Conservation (phyloP, 148 eudicot species). For the Polygonum maritimum region DNA sequence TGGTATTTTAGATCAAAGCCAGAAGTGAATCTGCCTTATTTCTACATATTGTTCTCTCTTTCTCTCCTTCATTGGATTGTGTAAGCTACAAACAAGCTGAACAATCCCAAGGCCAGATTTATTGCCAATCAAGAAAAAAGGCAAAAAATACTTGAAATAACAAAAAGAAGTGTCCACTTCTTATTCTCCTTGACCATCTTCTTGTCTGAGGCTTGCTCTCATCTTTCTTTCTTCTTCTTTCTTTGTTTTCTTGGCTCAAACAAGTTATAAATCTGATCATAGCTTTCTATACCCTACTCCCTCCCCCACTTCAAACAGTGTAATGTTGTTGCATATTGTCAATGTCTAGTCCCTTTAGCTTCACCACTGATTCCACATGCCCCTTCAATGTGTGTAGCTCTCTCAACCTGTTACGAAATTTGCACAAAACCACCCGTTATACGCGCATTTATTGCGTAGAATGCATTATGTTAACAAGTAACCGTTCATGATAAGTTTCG, state of each 20-base stretch:
- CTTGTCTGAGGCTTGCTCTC: not conserved
- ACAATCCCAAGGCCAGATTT: slow-evolving; percentile 1
- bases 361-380: slow-evolving; percentile 25
- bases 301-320: slow-evolving; percentile 12
- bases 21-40: not conserved
- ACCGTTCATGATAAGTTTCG: not conserved
- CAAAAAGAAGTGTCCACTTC: not conserved
- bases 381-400: slow-evolving; percentile 27
- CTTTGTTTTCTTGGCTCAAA: not conserved
- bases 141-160: not conserved
- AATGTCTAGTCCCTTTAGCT: slow-evolving; percentile 25
- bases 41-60: not conserved
- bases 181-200: slow-evolving; percentile 5
- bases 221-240: not conserved
- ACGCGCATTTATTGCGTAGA: too few species aligned
- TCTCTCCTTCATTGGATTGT: not conserved
- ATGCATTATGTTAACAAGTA: too few species aligned
- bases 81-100: not conserved
- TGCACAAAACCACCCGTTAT: too few species aligned
- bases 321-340: slow-evolving; percentile 25
- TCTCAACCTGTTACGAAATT: slow-evolving; percentile 12
- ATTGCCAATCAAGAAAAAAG: not conserved
- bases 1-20: not conserved
- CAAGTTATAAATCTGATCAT: not conserved
- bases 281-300: not conserved